Evolutionary conservation across 2,329 filamentous ascomycete species (phyloP), one percentile per base, ranked within the genome.

Genomic region (Penicillium sp.): DNA sequence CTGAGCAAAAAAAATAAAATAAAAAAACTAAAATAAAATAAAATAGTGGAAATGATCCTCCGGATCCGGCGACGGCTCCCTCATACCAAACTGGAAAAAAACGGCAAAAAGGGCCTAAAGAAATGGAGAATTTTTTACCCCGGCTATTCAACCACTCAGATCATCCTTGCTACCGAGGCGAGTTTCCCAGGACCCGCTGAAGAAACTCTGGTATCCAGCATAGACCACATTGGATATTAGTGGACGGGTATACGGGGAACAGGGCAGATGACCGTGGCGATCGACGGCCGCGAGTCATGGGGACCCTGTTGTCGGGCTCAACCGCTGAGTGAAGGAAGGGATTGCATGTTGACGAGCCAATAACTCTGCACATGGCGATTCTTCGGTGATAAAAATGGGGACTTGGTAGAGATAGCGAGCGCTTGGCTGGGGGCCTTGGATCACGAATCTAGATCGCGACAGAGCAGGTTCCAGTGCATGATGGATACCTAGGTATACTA

Each of bases 31-130:
- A 36, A 36, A 36, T 2, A 8, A 34, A 20, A 36, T 15, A 18
- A 21, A 20, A 21, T 10, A 18, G 9, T 13, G 1, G 36, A 39
- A 39, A 18, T 13, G 24, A 29, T 8, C 8, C 20, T 29, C 42
- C 36, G 20, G 12, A 49, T 53, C 51, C 51, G 51, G 46, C 24
- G 51, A 43, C 18, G 7, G 4, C 7, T 13, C 18, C 42, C 36
- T n/a, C n/a, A n/a, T n/a, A 42, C 9, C 51, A 27, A 53, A 49
- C 27, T 17, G 41, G 21, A 37, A 52, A 12, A 39, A 23, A 18
- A 17, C 24, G 37, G 24, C 9, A 13, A 12, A 13, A 27, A n/a
- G 18, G 27, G 15, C 24, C 15, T 13, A 9, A 4, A 9, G 10
- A 26, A 17, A 15, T 17, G 17, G 37, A 21, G 21, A 40, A 40